Percentiles rank a stretch among this genome's conserved stretches.
Conservation (phyloP, 768 basidiomycete species). For the Termitomyces sp. region DNA sequence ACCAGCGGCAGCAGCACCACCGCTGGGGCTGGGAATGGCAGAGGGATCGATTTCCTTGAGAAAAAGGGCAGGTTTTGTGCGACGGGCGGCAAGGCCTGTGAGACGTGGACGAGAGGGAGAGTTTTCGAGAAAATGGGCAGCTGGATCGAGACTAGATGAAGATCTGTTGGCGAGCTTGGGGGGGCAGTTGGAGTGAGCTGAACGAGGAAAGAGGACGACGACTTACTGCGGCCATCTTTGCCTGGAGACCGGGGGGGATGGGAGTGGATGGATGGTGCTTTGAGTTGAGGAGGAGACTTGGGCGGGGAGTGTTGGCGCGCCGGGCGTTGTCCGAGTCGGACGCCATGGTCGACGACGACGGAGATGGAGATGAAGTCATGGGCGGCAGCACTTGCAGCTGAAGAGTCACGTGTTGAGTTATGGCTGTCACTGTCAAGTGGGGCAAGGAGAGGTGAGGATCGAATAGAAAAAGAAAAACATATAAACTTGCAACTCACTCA, state of each 20-base stretch:
- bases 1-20: conserved; percentile 58
- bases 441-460: conserved; percentile 31
- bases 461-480: too few relatives aligned
- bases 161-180: conserved; percentile 25
- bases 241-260: conserved; percentile 86
- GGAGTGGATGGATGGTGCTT: conserved; percentile 42
- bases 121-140: conserved; percentile 16
- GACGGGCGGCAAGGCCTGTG: conserved; percentile 34
- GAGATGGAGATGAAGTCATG: conserved; percentile 14
- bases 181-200: conserved; percentile 1
- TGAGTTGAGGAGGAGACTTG: conserved; percentile 40
- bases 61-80: conserved; percentile 51
- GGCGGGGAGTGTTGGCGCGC: conserved; percentile 13
- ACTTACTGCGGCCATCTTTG: conserved; percentile 86
- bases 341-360: conserved; percentile 13
- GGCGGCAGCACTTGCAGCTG: too few relatives aligned
- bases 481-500: too few relatives aligned
- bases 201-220: neutral
- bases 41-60: conserved; percentile 56
- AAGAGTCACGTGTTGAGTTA: too few relatives aligned
- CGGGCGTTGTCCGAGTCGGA: conserved; percentile 16
- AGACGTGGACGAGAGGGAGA: conserved; percentile 14
- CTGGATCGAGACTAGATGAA: conserved; percentile 31
- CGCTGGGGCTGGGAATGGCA: conserved; percentile 34
- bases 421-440: conserved; percentile 44